These are phyloP conservation scores for Flammula alnicola DNA, from an alignment of 1,284 basidiomycete genomes.

Conservation along the genomic window DNA sequence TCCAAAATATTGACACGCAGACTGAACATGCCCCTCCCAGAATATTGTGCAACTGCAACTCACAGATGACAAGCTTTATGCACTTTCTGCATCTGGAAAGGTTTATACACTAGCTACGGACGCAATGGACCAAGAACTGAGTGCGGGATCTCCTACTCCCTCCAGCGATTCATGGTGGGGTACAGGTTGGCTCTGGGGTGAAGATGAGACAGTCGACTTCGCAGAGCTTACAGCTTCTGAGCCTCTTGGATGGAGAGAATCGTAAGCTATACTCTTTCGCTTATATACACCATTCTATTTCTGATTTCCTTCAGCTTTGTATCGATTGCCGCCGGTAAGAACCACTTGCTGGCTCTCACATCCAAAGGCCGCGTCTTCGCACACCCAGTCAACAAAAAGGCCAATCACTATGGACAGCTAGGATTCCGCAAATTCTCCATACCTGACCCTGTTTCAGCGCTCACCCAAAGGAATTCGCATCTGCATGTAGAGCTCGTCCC, in stretches of 20 bases:
- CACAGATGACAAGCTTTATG: conserved; percentile 66
- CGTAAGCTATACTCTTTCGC: conserved; percentile 38
- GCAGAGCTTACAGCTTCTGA: conserved; percentile 53
- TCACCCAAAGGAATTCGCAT: conserved; percentile 32
- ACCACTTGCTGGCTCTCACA: conserved; percentile 88
- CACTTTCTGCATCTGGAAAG: conserved; percentile 73
- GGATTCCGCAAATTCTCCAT: conserved; percentile 73
- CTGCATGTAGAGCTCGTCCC: conserved; percentile 65
- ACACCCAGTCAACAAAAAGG: conserved; percentile 76
- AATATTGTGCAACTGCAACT: conserved; percentile 69
- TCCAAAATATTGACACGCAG: background rate
- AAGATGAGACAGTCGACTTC: conserved; percentile 54
- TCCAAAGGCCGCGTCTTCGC: conserved; percentile 82
- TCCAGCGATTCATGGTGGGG: conserved; percentile 57
- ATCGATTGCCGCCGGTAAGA: conserved; percentile 74
- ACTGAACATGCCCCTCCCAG: conserved; percentile 40
- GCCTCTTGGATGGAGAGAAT: conserved; percentile 57
- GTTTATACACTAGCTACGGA: conserved; percentile 72
- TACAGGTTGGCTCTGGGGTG: conserved; percentile 59
- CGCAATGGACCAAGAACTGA: conserved; percentile 51
- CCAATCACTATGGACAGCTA: conserved; percentile 89
- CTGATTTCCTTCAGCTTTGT: conserved; percentile 54
- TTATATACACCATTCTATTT: background rate
- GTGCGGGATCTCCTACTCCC: conserved; percentile 39
- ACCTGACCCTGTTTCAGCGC: conserved; percentile 39